Evolutionary conservation across 163 green algal species (phyloP).

Genomic region (Trebouxia gelatinosa): DNA sequence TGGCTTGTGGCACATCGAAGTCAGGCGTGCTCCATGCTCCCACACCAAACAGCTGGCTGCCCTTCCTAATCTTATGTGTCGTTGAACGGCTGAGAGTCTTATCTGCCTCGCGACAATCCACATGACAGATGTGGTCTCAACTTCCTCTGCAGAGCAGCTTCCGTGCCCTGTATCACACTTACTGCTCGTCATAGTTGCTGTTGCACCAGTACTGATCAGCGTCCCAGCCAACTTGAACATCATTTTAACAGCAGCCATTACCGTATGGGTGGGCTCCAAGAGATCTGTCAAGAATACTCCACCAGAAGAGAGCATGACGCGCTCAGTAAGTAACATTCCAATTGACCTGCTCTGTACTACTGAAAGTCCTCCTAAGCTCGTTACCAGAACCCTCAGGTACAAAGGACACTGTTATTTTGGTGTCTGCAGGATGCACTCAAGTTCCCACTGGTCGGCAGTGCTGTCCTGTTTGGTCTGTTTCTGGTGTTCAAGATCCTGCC

Average conservation of each 20-base stretch:
- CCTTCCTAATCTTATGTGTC: background rate
- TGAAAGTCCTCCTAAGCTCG: background rate
- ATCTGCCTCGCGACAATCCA: background rate
- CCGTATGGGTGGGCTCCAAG: constrained; percentile 78
- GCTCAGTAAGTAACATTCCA: constrained; percentile 45
- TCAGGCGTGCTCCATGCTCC: background rate
- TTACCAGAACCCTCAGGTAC: background rate
- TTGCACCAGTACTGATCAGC: constrained; percentile 44
- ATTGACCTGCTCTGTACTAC: background rate
- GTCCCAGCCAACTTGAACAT: constrained; percentile 69
- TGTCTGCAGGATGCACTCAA: constrained; percentile 86
- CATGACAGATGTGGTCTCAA: background rate
- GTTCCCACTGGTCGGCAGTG: constrained; percentile 92
- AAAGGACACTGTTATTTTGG: background rate
- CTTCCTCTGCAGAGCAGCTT: background rate
- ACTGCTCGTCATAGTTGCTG: constrained; percentile 24
- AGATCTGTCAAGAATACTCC: constrained; percentile 72
- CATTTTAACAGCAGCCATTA: constrained; percentile 70
- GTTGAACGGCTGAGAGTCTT: background rate
- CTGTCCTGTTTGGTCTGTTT: constrained; percentile 94
- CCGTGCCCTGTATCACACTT: constrained; percentile 33
- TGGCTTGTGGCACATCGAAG: background rate
- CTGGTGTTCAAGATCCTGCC: constrained; percentile 95
- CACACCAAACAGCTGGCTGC: background rate
- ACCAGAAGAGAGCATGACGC: constrained; percentile 80